Base-by-base conservation (phyloP, 208 protist genomes). In the Leishmania arabica region DNA sequence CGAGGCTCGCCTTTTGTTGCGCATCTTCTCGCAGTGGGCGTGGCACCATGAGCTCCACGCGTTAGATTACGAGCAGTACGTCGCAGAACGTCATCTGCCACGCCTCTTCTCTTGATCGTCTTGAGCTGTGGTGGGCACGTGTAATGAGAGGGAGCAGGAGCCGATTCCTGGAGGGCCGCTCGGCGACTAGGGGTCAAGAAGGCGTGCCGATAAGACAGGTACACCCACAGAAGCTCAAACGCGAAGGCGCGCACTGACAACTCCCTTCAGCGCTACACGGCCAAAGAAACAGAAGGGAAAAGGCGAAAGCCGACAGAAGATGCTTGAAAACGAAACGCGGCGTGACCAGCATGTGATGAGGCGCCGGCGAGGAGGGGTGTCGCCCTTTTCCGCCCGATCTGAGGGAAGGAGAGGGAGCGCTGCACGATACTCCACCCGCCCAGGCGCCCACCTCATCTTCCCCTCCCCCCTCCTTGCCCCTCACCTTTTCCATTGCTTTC, bases 1-100 rank as follows among this genome's bases (percentile, higher is more conserved):
- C 65, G 82, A 81, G 62, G 60, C 62, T 15, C 78, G 77, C 34
- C 62, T 66, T 7, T 31, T 78, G 42, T 51, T 72, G 37, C 70
- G 49, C 53, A 13, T 77, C 54, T 82, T 85, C 37, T 77, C 54
- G 60, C 51, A 73, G 42, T 85, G 82, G 82, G 42, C 45, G 62
- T 85, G 82, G 82, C 70, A 49, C n/a, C 77, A 82, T 60, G 64
- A 82, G 69, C 77, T 85, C 19, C 34, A 45, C 19, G n/a, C 70
- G 13, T 62, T 81, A 31, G 69, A 75, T 21, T 81, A 81, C 47
- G 51, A 76, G 70, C 53, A 34, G 27, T 56, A 42, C 53, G 64
- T 49, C 31, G 56, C 54, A 65, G 21, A 47, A 40, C 27, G 3
- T 8, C 11, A 60, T 54, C 27, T 73, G 34, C 17, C 65, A 47